Evolutionary conservation across 768 basidiomycete genomes (phyloP).

Genomic region (Cystofilobasidium macerans): DNA sequence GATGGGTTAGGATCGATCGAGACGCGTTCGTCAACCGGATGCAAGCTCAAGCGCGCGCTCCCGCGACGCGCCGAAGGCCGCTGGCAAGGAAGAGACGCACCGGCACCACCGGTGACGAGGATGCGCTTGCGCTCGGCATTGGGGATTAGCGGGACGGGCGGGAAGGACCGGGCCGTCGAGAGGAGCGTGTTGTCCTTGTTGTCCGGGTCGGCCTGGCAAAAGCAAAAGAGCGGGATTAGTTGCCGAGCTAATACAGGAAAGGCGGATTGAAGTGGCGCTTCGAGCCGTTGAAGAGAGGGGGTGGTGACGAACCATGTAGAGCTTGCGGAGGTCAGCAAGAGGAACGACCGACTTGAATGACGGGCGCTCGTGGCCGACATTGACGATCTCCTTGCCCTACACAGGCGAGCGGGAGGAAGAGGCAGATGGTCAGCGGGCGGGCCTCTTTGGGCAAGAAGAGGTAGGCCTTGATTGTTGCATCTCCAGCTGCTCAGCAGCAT

Average conservation of each 20-base stretch:
- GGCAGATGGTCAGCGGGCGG: not conserved
- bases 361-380: conserved; percentile 74
- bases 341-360: conserved; percentile 80
- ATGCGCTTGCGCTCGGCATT: conserved; percentile 71
- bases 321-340: conserved; percentile 66
- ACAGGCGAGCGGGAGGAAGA: not conserved
- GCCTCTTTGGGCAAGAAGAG: not conserved
- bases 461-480: too few species aligned
- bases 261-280: not conserved
- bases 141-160: conserved; percentile 78
- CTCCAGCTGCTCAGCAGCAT: too few species aligned
- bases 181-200: conserved; percentile 61
- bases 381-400: conserved; percentile 60
- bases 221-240: not conserved
- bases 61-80: not conserved
- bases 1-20: too few species aligned
- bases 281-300: not conserved
- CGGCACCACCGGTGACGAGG: conserved; percentile 39
- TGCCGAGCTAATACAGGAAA: not conserved
- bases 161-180: conserved; percentile 80
- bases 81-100: conserved; percentile 26
- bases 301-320: conserved; percentile 54
- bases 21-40: too few species aligned
- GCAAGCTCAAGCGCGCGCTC: too few species aligned
- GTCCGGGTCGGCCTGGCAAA: conserved; percentile 10